Evolutionary conservation across 768 basidiomycete species (phyloP), one percentile per base, ranked within the genome.

Genomic region (Favolaschia claudopus): DNA sequence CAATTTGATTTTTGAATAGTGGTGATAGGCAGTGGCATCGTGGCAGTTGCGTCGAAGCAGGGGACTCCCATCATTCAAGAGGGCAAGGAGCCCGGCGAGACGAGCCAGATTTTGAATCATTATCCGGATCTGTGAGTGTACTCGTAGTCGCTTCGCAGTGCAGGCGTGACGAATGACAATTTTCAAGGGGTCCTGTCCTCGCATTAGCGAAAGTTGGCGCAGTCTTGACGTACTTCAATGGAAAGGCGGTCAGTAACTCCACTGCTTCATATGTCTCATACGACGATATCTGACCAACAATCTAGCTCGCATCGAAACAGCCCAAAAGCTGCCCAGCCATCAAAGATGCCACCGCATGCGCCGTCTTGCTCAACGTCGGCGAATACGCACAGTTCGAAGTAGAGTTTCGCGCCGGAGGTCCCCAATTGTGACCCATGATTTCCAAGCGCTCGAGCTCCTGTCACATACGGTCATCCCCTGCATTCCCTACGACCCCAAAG

Each of bases 401-500:
- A 14, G 45, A 64, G 33, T 63, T 55, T 25, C 61, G 61, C n/a
- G 56, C 55, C 6, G 61, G 61, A 1, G 61, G 50, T 20, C 61
- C n/a, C n/a, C 57, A 8, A 42, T 27, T 36, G 20, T 63, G 17
- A 47, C 50, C 3, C 55, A 43, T 39, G 61, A 63, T 51, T 63
- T 63, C 25, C 33, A 63, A 12, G 61, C 50, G n/a, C 44, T 63
- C 4, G 57, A 54, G 31, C 37, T 55, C 9, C 49, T 63, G 10
- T 37, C 22, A 43, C 56, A 63, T 24, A 29, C 59, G 24, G 19
- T 46, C 33, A 46, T 63, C 38, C 61, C 57, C 13, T 33, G 31
- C 32, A 36, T 58, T 7, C 49, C 55, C 5, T 54, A 63, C 45
- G 57, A 63, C 38, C 51, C 57, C 19, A 29, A 28, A 15, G 22